Evolutionary conservation across 176 grass and related monocot species (phyloP).

Genomic region (Hordeum marinum): DNA sequence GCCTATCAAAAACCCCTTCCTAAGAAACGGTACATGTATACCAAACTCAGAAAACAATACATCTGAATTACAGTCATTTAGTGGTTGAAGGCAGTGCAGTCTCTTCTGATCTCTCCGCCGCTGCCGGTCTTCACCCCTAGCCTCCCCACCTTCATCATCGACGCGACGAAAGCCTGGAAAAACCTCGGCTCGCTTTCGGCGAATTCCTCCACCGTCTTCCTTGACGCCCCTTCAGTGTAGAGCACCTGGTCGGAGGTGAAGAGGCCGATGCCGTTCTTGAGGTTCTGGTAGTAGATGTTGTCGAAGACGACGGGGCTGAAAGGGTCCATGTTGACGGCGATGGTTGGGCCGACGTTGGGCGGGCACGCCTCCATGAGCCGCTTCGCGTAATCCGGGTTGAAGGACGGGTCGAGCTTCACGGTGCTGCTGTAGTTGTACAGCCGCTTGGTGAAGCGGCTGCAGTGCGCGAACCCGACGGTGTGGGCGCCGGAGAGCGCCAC

Average conservation of each 20-base stretch:
- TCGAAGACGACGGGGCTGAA: conserved; percentile 67
- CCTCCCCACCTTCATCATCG: conserved; percentile 67
- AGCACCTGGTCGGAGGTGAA: conserved; percentile 78
- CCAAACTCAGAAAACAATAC: conserved; percentile 34
- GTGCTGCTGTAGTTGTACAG: conserved; percentile 41
- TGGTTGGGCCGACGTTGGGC: conserved; percentile 36
- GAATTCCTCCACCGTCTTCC: conserved; percentile 31
- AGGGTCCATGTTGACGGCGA: conserved; percentile 84
- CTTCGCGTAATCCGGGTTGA: conserved; percentile 33
- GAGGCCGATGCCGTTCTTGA: conserved; percentile 52
- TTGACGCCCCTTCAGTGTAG: conserved; percentile 24
- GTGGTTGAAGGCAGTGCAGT: conserved; percentile 74
- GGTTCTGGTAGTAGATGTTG: conserved; percentile 60
- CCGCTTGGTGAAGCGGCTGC: conserved; percentile 56
- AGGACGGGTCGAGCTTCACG: conserved; percentile 37
- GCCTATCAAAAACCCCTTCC: conserved; percentile 5
- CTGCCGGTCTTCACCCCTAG: conserved; percentile 61
- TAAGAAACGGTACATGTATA: conserved; percentile 10
- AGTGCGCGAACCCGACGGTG: conserved; percentile 86
- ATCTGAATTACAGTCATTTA: conserved; percentile 38
- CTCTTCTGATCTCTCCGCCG: conserved; percentile 62
- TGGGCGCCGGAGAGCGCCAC: conserved; percentile 74
- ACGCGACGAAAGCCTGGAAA: conserved; percentile 39
- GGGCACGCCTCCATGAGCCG: conserved; percentile 73
- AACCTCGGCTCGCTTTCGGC: conserved; percentile 44